Evolutionary conservation across 2,329 filamentous ascomycete genomes (phyloP).

Genomic region (Pezicula neosporulosa): DNA sequence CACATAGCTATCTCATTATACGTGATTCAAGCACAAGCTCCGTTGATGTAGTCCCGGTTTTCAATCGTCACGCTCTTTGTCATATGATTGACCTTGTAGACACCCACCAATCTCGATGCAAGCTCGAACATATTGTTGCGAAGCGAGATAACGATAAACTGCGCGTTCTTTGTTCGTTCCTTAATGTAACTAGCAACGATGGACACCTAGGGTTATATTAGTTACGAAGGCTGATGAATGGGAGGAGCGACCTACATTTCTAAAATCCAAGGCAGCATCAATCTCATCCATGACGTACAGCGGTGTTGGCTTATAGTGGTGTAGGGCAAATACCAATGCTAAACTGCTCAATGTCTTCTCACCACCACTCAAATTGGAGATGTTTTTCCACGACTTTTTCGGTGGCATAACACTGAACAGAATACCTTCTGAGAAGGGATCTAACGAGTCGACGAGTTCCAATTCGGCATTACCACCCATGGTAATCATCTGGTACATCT

Average conservation of each 20-base stretch:
- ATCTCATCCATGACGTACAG: constrained; percentile 99
- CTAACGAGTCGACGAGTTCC: constrained; percentile 91
- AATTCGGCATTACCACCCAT: constrained; percentile 99
- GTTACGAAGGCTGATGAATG: not conserved
- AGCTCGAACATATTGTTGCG: constrained; percentile 99
- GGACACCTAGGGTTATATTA: constrained; percentile 60
- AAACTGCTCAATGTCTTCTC: constrained; percentile 95
- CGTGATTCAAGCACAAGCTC: constrained; percentile 3
- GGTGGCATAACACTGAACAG: constrained; percentile 98
- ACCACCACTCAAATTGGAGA: constrained; percentile 89
- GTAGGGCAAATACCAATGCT: constrained; percentile 94
- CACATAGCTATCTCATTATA: not conserved
- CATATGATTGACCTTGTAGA: constrained; percentile 99
- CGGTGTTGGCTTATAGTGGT: constrained; percentile 97
- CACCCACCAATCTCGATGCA: constrained; percentile 88
- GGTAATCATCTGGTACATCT: constrained; percentile 99
- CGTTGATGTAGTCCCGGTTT: constrained; percentile 68
- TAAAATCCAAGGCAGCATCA: constrained; percentile 94
- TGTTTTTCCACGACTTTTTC: constrained; percentile 99
- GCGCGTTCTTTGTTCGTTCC: constrained; percentile 97
- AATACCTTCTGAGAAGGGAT: constrained; percentile 96
- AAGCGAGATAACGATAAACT: constrained; percentile 97
- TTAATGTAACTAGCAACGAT: constrained; percentile 99
- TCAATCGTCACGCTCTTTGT: constrained; percentile 90
- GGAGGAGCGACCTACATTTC: constrained; percentile 69